A percentile compares a stretch with the other conserved stretches of the same genome.
Conservation (phyloP, 768 basidiomycete genomes). For the Obba rivulosa region DNA sequence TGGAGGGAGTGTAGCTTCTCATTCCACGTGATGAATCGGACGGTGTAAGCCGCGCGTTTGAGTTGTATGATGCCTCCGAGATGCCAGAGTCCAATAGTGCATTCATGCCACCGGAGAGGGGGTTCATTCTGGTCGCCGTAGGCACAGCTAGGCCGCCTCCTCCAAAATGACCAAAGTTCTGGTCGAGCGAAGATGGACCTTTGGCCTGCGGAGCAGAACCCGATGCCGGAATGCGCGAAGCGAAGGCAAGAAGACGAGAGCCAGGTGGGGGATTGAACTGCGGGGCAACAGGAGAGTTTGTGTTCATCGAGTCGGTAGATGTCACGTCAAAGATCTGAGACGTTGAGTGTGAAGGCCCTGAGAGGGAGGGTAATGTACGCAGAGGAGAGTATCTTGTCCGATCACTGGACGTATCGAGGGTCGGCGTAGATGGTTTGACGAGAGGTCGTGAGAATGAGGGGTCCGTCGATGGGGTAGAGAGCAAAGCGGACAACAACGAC, state of each 20-base stretch:
- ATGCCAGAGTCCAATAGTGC: not conserved
- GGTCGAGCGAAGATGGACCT: not conserved
- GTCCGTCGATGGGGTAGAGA: not conserved
- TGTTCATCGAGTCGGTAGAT: conserved; percentile 4
- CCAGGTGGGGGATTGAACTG: conserved; percentile 34
- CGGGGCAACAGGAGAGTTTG: conserved; percentile 19
- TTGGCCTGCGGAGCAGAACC: conserved; percentile 6
- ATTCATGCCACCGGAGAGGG: no score
- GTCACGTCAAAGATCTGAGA: conserved; percentile 5
- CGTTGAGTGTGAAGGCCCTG: conserved; percentile 2
- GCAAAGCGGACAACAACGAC: conserved; percentile 1
- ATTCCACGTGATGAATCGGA: conserved; percentile 17
- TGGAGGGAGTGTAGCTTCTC: conserved; percentile 23
- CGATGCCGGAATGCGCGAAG: conserved; percentile 23
- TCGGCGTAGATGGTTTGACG: conserved; percentile 4
- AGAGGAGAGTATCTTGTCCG: conserved; percentile 8
- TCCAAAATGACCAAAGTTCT: no score
- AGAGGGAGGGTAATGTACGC: conserved; percentile 1
- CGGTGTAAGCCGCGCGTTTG: conserved; percentile 8
- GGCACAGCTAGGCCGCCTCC: no score
- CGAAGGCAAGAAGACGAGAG: conserved; percentile 40
- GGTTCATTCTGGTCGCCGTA: no score
- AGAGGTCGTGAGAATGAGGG: not conserved
- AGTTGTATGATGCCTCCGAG: not conserved
- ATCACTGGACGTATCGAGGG: conserved; percentile 4